These are phyloP conservation scores for Penicillium frequentans DNA, from an alignment of 2,329 filamentous ascomycete genomes.

Conservation along the genomic window DNA sequence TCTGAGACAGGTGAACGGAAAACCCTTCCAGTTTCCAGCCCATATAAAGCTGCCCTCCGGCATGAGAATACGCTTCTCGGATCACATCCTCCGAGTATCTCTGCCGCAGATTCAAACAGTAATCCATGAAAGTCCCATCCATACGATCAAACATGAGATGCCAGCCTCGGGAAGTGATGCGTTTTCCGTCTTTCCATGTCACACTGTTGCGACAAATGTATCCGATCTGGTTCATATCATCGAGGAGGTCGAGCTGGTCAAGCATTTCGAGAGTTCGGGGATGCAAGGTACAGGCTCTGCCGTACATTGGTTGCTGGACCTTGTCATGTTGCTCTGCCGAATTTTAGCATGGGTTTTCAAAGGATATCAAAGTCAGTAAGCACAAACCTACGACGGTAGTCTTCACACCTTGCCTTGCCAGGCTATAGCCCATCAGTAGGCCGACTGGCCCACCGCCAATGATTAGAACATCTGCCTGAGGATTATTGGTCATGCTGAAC, in stretches of 20 bases:
- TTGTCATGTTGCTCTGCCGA: too few species aligned
- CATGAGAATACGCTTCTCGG: not conserved
- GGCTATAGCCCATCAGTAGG: too few species aligned
- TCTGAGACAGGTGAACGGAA: not conserved
- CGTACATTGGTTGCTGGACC: too few species aligned
- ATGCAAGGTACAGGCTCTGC: not conserved
- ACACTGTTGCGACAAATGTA: not conserved
- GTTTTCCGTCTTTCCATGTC: not conserved
- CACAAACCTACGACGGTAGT: too few species aligned
- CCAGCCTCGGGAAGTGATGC: not conserved
- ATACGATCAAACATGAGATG: not conserved
- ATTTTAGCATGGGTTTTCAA: too few species aligned
- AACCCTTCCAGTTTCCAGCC: not conserved
- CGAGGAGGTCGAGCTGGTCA: not conserved
- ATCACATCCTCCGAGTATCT: not conserved
- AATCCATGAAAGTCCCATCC: not conserved
- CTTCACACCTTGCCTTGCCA: too few species aligned
- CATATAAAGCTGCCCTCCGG: not conserved
- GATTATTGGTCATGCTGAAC: too few species aligned
- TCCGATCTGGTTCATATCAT: not conserved
- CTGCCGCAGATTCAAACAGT: not conserved
- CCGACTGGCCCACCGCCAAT: too few species aligned
- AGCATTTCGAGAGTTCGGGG: not conserved
- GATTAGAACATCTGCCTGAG: too few species aligned
- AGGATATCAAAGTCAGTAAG: too few species aligned